Evolutionary conservation across 1,284 basidiomycete species (phyloP), one percentile per base, ranked within the genome.

Genomic region (Somion occarium): DNA sequence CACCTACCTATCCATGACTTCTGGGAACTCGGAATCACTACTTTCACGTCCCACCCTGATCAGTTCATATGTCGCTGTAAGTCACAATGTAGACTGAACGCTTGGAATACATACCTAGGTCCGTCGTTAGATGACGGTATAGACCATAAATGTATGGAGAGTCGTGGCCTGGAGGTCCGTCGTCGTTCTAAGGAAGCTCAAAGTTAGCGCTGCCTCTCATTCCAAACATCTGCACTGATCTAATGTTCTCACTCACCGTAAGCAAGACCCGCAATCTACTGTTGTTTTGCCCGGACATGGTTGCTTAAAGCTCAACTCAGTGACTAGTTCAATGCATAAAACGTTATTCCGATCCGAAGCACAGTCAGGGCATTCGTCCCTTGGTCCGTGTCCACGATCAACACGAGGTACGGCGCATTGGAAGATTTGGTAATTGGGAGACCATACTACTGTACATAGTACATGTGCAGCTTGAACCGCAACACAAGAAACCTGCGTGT

Each of bases 121-220:
- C 69, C 44, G 74, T 64, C 11, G 78, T 81, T 22, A 97, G 73
- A 53, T 83, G 75, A 37, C 75, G 78, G 60, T 87, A 91, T 50
- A 96, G 80, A 2, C 83, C 85, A 57, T 85, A 88, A 54, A 95
- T 80, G 68, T 91, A 93, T 0, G 94, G 94, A 0, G 91, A 94
- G 49, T 88, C 82, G 7, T 73, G 61, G 42, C 80, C 73, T 3
- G 91, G 89, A 15, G 93, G 92, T 2, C 93, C 93, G 64, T 96
- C 93, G 65, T 97, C 93, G 64, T 93, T 93, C 82, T 87, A 44
- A 11, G 5, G 7, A 50, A 46, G 27, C 7, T 7, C 30, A 15
- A 34, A 15, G 48, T 46, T 13, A 54, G 9, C 37, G 39, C 27
- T 45, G 39, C 19, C 34, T 26, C 22, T n/a, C n/a, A n/a, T n/a